Base-by-base conservation (phyloP, 1,284 basidiomycete species). In the Lignosus rhinocerotis region DNA sequence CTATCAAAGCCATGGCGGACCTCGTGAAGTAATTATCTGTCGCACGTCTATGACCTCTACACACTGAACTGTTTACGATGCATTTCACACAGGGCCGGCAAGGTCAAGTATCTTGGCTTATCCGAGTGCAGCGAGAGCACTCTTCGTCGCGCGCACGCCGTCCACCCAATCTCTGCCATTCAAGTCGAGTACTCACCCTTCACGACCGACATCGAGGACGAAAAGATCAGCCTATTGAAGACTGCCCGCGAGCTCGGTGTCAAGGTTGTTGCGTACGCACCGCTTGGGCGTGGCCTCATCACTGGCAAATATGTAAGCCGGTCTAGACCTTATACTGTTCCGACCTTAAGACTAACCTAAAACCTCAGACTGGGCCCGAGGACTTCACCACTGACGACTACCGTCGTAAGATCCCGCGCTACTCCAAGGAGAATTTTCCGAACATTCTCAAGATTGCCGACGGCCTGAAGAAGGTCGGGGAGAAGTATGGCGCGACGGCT, bases 181-280 rank as follows among this genome's bases (percentile, higher is more conserved):
- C 85, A 90, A 70, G 73, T 87, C 33, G 87, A 89, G 69, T 84
- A 82, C 63, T 85, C 82, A 2, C 84, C 87, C 0, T 88, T 86
- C 73, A 77, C 77, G 16, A 74, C 79, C 32, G 76, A 83, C 59
- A 81, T 84, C 60, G 81, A 84, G 64, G 73, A 78, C 51, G 72
- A 73, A 36, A 75, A 81, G 63, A 70, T 82, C 11, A 79, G 72
- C 1, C 62, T 86, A 0, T 68, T 85, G 11, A 75, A 79, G 44
- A 75, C 80, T 0, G 80, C 79, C 0, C 70, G 80, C 12, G 83
- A 85, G 66, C 76, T 85, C 3, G 82, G 83, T 0, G 72, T 84
- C 3, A 70, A 73, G 49, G 64, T 90, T 50, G 74, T 87, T 10
- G 84, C 85, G 3, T 90, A 89, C 67, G 80, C 80, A 11, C 85